Evolutionary conservation across 23 red algal species (phyloP).

Genomic region (Gracilaria gracilis): DNA sequence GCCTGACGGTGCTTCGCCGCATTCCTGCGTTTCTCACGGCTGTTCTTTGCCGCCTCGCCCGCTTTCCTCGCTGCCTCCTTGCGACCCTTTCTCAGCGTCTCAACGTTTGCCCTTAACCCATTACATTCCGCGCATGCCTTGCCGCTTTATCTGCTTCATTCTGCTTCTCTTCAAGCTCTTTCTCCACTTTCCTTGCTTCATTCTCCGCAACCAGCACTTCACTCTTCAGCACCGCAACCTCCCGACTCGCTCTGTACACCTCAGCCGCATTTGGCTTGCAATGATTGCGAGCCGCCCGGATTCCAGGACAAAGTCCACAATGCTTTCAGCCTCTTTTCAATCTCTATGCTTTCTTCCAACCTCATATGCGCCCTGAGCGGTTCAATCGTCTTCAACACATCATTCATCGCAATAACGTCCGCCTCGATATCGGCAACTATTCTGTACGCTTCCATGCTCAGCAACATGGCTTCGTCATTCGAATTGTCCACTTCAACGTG

Average conservation of each 20-base stretch:
- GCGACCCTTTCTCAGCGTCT: not conserved
- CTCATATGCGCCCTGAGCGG: not conserved
- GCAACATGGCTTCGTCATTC: not conserved
- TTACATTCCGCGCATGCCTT: not conserved
- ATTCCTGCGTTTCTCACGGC: conserved; percentile 6
- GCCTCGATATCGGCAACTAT: not conserved
- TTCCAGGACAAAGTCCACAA: not conserved
- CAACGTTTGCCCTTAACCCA: not conserved
- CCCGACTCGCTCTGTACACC: not conserved
- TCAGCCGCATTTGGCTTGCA: not conserved
- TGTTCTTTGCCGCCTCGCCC: not conserved
- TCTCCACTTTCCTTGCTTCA: not conserved
- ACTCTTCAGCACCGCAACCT: not conserved
- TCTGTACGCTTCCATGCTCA: not conserved
- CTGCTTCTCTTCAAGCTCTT: not conserved
- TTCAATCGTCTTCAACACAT: not conserved
- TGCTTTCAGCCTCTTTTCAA: not conserved
- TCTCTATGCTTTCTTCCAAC: not conserved
- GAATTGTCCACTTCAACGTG: not conserved
- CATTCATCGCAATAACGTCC: not conserved
- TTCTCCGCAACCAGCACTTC: not conserved
- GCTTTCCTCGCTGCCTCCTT: not conserved
- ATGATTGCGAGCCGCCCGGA: not conserved
- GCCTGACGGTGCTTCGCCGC: not conserved
- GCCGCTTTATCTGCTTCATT: not conserved